Conservation (phyloP, 108 stramenopile species). For the Pseudonitzschia multiseries region DNA sequence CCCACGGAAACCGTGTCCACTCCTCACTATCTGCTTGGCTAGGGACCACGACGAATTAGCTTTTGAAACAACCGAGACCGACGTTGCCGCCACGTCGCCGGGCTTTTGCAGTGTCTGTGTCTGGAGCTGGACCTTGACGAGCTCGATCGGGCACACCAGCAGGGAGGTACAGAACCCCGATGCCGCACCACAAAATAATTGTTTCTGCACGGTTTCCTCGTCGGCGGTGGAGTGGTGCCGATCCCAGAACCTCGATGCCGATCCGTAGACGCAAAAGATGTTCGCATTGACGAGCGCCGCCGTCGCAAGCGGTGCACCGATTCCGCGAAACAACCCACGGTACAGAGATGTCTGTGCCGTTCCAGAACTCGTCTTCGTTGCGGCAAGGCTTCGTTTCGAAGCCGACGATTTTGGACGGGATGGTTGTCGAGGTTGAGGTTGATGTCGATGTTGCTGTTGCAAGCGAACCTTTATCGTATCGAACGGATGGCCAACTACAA, state of each 20-base stretch:
- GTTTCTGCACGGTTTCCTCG: background rate
- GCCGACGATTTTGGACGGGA: background rate
- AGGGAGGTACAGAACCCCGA: background rate
- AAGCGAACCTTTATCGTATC: conserved; percentile 74
- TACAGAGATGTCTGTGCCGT: background rate
- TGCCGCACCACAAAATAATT: background rate
- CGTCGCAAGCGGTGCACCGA: conserved; percentile 70
- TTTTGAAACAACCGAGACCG: no score
- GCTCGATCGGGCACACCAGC: background rate
- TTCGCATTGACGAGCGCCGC: conserved; percentile 81
- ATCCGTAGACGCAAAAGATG: conserved; percentile 74
- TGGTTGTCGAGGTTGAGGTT: background rate
- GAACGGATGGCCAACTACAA: conserved; percentile 79
- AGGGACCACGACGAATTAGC: background rate
- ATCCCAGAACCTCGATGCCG: conserved; percentile 65
- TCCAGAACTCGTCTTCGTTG: background rate
- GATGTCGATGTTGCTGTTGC: background rate
- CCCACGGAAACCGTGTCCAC: background rate
- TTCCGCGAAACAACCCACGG: conserved; percentile 70
- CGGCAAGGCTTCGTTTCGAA: background rate
- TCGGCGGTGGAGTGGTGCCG: background rate
- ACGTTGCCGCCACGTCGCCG: no score
- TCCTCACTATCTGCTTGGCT: background rate
- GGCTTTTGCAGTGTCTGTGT: background rate
- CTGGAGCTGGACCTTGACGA: conserved; percentile 37